Conservation (phyloP, 1,139 yeast species). For the Blastobotrys ciferrii region DNA sequence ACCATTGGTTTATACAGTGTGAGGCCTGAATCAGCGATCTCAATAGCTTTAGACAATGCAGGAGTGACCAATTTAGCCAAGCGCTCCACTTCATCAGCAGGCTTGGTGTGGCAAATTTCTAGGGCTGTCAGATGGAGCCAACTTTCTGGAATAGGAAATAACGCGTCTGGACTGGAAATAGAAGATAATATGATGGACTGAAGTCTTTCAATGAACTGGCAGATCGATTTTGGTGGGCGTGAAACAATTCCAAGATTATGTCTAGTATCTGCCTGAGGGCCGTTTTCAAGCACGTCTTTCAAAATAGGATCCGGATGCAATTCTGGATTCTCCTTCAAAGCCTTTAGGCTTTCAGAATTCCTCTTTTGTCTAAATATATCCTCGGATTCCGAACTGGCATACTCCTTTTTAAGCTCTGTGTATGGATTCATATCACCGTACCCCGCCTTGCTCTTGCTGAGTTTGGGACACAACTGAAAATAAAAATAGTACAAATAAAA, state of each 20-base stretch:
- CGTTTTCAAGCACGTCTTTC: not conserved
- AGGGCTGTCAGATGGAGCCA: conserved; percentile 4
- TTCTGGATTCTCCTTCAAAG: not conserved
- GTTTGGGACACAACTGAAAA: not conserved
- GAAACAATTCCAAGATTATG: not conserved
- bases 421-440: not conserved
- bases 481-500: too few species aligned
- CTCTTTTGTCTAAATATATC: not conserved
- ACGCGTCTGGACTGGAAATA: not conserved
- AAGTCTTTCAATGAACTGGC: not conserved
- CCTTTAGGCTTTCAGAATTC: not conserved
- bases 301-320: not conserved
- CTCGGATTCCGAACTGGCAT: not conserved
- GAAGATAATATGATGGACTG: not conserved
- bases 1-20: not conserved
- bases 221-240: not conserved
- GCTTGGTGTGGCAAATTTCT: conserved; percentile 1
- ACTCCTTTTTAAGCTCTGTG: not conserved
- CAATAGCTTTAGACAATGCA: not conserved
- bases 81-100: not conserved
- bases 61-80: not conserved
- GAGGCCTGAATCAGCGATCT: not conserved
- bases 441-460: too few species aligned
- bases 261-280: conserved; percentile 1
- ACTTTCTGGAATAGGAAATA: conserved; percentile 3